Base-by-base conservation (phyloP, 139 green algal genomes). In the Chlorella ohadii region DNA sequence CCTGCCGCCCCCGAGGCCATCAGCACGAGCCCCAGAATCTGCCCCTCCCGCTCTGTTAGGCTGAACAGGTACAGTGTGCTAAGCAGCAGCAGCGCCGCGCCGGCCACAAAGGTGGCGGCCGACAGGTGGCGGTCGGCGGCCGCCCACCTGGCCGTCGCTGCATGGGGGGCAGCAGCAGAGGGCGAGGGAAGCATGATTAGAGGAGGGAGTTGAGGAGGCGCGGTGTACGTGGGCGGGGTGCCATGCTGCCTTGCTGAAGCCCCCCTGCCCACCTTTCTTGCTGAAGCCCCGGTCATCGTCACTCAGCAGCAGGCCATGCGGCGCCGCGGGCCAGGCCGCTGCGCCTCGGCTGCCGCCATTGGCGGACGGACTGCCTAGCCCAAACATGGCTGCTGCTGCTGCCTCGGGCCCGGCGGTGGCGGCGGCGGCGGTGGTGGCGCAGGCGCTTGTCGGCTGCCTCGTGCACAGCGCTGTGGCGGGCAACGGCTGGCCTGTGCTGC, bases 31-130 rank as follows among this genome's bases (percentile, higher is more conserved):
- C 77, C 88, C 38, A 90, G 67, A 15, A 91, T 51, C 70, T 84
- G 70, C 41, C 51, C 51, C 15, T 59, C 51, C 51, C 51, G n/a
- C 56, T 86, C 77, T 19, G 77, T 84, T 11, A 77, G n/a, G 23
- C 41, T 47, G n/a, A 61, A 87, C 4, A 79, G 23, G 64, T 76
- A 87, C 31, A 67, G 27, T 6, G 41, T 38, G 47, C 79, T 81
- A 38, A 91, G n/a, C 28, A 90, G n/a, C 44, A 91, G 44, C 28
- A 91, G 57, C 55, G 72, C 34, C 28, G 82, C 4, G 33, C 87
- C 87, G n/a, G 77, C 23, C 11, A 39, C 25, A 3, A 56, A 16
- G 5, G 85, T n/a, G 4, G 33, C 61, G 27, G 79, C 31, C 0
- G 41, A 51, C 33, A 89, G 25, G 6, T 28, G 34, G 25, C 61